phyloP scores from a whole-genome alignment of 495 filamentous ascomycete genomes.

The Aspergillus bridgeri region DNA sequence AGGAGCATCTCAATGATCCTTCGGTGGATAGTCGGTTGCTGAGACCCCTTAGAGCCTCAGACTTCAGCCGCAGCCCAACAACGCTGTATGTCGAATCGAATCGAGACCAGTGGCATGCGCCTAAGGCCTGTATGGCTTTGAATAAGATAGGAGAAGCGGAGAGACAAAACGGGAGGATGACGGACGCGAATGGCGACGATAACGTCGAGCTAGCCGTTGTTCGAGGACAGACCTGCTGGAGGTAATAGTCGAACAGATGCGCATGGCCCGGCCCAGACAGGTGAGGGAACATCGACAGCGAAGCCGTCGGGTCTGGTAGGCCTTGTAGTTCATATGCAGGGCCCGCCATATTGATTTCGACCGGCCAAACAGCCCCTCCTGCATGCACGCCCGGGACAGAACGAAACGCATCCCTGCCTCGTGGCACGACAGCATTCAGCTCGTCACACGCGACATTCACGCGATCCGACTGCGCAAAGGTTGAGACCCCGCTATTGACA shows the following conservation, averaged over 20 bases:
- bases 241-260: conserved; percentile 42
- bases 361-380: background rate
- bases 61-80: conserved; percentile 36
- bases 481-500: conserved; percentile 34
- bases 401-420: background rate
- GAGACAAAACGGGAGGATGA: conserved; percentile 37
- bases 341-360: background rate
- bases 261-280: conserved; percentile 24
- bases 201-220: conserved; percentile 35
- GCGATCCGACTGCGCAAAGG: conserved; percentile 29
- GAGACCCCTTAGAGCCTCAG: conserved; percentile 36
- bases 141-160: conserved; percentile 37
- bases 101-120: conserved; percentile 38
- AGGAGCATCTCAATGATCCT: conserved; percentile 21
- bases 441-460: conserved; percentile 31
- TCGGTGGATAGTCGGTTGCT: conserved; percentile 30
- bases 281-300: conserved; percentile 31
- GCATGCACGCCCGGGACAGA: background rate
- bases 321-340: conserved; percentile 1
- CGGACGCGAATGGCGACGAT: conserved; percentile 40
- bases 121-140: conserved; percentile 39
- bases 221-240: conserved; percentile 42
- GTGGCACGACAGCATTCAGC: conserved; percentile 19
- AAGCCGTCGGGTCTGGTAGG: conserved; percentile 11
- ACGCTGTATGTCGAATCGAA: conserved; percentile 27